Percentiles rank a stretch among this genome's conserved stretches.
Evolutionary conservation across 208 protist genomes (phyloP).

Genomic region (Jaenimonas drosophilae): DNA sequence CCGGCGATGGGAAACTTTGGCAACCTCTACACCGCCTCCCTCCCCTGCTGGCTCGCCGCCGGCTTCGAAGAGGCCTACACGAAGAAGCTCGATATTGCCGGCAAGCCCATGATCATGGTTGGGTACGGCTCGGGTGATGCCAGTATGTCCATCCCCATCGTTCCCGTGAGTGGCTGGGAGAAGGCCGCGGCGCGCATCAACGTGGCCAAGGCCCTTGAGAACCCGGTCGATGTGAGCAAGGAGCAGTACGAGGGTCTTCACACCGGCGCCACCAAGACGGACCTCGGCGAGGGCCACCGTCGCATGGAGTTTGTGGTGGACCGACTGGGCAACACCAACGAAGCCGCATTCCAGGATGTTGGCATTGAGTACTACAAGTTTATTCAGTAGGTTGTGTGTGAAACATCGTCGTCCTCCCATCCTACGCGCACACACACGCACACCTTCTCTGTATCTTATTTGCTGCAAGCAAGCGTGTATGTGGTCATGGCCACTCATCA

Average conservation of each 20-base stretch:
- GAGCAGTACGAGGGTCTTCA: conserved; percentile 82
- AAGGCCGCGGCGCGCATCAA: conserved; percentile 72
- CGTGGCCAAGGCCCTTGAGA: conserved; percentile 54
- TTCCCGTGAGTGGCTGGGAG: conserved; percentile 74
- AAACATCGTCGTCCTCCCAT: not conserved
- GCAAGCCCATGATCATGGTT: conserved; percentile 84
- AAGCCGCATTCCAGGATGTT: conserved; percentile 82
- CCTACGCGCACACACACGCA: no score
- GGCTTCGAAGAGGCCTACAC: conserved; percentile 81
- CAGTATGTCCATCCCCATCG: conserved; percentile 80
- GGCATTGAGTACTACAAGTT: conserved; percentile 88
- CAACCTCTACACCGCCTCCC: conserved; percentile 88
- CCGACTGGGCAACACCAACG: conserved; percentile 67
- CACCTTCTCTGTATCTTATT: no score
- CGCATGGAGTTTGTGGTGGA: conserved; percentile 80
- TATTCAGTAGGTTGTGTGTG: conserved; percentile 23
- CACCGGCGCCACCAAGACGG: conserved; percentile 59
- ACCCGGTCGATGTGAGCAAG: conserved; percentile 58
- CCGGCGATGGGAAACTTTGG: conserved; percentile 80
- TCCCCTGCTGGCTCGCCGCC: conserved; percentile 83
- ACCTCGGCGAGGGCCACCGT: conserved; percentile 37
- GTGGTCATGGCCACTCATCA: no score
- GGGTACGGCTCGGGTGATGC: conserved; percentile 85
- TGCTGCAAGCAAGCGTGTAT: no score
- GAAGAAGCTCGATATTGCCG: conserved; percentile 72